Percentiles rank a stretch among this genome's conserved stretches.
phyloP scores from a whole-genome alignment of 306 rosid genomes.

The Boehmeria nivea region DNA sequence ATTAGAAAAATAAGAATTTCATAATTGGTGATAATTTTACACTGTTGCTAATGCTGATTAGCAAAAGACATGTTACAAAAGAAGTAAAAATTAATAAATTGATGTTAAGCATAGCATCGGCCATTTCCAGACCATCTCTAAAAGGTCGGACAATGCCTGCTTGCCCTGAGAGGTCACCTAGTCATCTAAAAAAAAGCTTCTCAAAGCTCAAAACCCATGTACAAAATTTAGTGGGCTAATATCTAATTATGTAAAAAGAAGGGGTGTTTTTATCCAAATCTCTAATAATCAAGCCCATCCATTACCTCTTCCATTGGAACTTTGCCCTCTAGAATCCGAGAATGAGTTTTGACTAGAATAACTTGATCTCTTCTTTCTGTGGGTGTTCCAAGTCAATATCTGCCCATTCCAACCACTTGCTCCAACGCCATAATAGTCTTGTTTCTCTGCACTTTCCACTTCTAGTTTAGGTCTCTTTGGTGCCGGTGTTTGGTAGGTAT shows the following conservation, averaged over 20 bases:
- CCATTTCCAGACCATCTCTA: conserved; percentile 18
- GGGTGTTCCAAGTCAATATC: conserved; percentile 75
- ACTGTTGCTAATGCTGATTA: conserved; percentile 25
- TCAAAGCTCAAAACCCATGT: conserved; percentile 21
- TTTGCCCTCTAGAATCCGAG: conserved; percentile 61
- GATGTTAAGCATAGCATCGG: conserved; percentile 5
- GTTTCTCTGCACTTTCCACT: conserved; percentile 37
- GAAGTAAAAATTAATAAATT: conserved; percentile 19
- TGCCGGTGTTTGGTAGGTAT: conserved; percentile 37
- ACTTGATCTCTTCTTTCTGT: conserved; percentile 84
- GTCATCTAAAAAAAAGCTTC: conserved; percentile 9
- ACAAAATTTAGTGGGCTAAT: conserved; percentile 15
- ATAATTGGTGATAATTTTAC: conserved; percentile 6
- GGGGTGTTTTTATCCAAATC: background rate
- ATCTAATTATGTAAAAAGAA: background rate
- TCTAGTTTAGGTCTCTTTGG: conserved; percentile 60
- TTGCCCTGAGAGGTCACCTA: conserved; percentile 10
- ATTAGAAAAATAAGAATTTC: conserved; percentile 7
- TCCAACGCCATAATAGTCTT: conserved; percentile 35
- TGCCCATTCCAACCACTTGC: conserved; percentile 51
- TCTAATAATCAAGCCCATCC: conserved; percentile 64
- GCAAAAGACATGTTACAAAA: too few relatives aligned
- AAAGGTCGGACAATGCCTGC: too few relatives aligned
- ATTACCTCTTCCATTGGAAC: conserved; percentile 63
- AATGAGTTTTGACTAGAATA: conserved; percentile 44